These are phyloP conservation scores for Picea abies DNA, from an alignment of 83 land plant species.

Conservation along the genomic window DNA sequence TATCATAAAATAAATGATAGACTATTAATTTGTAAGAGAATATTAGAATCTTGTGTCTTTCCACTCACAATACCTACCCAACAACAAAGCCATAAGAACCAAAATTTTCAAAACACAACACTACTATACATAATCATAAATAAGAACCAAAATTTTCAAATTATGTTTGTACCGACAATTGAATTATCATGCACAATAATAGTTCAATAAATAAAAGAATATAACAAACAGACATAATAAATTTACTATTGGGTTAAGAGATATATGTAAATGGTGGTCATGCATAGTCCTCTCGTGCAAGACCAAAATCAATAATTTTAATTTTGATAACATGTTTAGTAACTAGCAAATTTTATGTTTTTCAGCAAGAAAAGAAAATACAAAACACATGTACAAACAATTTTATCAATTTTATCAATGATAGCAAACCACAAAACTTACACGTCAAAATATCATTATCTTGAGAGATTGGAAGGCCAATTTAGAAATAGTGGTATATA, in stretches of 20 bases:
- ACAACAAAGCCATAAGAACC: conserved; percentile 26
- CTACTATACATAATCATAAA: conserved; percentile 1
- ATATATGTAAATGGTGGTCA: conserved; percentile 37
- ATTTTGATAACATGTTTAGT: conserved; percentile 26
- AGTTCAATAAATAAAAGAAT: background rate
- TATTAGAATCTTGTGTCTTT: background rate
- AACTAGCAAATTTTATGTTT: conserved; percentile 32
- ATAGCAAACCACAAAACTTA: too few relatives aligned
- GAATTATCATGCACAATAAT: background rate
- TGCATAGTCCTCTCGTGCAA: conserved; percentile 36
- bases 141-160: too few relatives aligned
- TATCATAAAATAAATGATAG: conserved; percentile 4
- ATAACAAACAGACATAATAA: background rate
- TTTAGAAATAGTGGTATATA: background rate
- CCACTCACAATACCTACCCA: conserved; percentile 16
- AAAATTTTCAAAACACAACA: conserved; percentile 33
- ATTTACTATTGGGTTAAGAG: conserved; percentile 40
- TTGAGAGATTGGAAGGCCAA: background rate
- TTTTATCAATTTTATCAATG: too few relatives aligned
- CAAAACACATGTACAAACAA: too few relatives aligned
- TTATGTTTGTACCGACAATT: background rate
- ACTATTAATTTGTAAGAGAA: background rate
- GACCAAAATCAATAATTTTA: conserved; percentile 48
- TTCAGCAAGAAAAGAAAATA: background rate
- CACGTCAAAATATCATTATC: background rate